phyloP scores from a whole-genome alignment of 345 rosid species.

The Gossypium sturtianum region DNA sequence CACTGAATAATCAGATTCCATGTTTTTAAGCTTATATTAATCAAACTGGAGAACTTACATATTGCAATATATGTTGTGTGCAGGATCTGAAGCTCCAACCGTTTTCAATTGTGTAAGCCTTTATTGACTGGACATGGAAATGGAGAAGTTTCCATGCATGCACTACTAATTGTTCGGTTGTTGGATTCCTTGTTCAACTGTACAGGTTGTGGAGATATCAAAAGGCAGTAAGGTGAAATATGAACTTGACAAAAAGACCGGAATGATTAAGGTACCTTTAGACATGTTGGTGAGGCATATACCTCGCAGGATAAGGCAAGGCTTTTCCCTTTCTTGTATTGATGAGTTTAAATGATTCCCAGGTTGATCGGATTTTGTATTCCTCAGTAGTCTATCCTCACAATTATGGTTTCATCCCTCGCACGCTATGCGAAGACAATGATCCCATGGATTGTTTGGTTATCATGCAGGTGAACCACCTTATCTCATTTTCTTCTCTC shows the following conservation, averaged over 20 bases:
- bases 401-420: constrained; percentile 91
- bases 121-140: not conserved
- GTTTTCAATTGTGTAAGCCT: constrained; percentile 59
- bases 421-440: constrained; percentile 92
- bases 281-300: not conserved
- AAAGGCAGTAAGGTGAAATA: constrained; percentile 98
- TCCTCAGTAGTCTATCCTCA: constrained; percentile 97
- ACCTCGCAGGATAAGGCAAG: not conserved
- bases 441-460: constrained; percentile 93
- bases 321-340: not conserved
- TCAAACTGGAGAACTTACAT: not conserved
- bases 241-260: constrained; percentile 95
- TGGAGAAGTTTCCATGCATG: no score
- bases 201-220: constrained; percentile 90
- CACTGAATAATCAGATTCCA: not conserved
- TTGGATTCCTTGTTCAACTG: not conserved
- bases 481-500: not conserved
- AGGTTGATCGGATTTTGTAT: constrained; percentile 85
- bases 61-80: constrained; percentile 6
- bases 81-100: constrained; percentile 88
- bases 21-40: not conserved
- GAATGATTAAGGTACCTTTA: constrained; percentile 68
- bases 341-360: constrained; percentile 10
- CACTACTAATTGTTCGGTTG: no score
- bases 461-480: constrained; percentile 73